These are phyloP conservation scores for Teunomyces tritomae DNA, from an alignment of 805 yeast genomes.

Conservation along the genomic window DNA sequence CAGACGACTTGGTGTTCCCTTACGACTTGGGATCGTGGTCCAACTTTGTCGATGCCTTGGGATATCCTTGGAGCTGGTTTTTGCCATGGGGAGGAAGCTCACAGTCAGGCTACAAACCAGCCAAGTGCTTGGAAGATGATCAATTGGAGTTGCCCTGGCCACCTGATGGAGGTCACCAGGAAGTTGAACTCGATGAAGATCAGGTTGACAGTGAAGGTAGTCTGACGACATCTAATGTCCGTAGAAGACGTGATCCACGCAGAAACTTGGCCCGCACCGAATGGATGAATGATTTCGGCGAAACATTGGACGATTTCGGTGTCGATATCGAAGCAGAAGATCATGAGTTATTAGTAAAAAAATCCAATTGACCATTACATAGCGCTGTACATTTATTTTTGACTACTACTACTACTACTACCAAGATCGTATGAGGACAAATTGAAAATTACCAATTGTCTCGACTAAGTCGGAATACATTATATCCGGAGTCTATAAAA, in stretches of 20 bases:
- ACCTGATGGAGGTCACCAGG: conserved; percentile 69
- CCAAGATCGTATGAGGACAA: too few relatives aligned
- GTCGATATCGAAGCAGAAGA: conserved; percentile 73
- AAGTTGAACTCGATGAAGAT: conserved; percentile 14
- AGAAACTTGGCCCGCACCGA: conserved; percentile 37
- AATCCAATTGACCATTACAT: background rate
- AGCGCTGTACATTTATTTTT: too few relatives aligned
- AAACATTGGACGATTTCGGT: conserved; percentile 78
- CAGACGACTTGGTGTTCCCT: conserved; percentile 77
- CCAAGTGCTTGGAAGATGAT: conserved; percentile 49
- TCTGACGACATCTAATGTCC: conserved; percentile 14
- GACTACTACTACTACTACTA: too few relatives aligned
- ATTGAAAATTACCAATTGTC: too few relatives aligned
- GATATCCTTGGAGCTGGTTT: conserved; percentile 64
- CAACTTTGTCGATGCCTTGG: conserved; percentile 55
- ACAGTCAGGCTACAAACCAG: conserved; percentile 56
- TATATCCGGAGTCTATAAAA: too few relatives aligned
- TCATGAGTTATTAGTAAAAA: conserved; percentile 4
- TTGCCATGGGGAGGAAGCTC: conserved; percentile 60
- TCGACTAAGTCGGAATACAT: too few relatives aligned
- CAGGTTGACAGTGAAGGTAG: conserved; percentile 1
- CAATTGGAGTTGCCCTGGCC: conserved; percentile 86
- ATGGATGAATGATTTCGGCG: conserved; percentile 85
- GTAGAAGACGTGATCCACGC: conserved; percentile 37
- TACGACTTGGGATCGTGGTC: conserved; percentile 66